These are phyloP conservation scores for Macrophomina phaseolina DNA, from an alignment of 2,329 filamentous ascomycete genomes.

Conservation along the genomic window DNA sequence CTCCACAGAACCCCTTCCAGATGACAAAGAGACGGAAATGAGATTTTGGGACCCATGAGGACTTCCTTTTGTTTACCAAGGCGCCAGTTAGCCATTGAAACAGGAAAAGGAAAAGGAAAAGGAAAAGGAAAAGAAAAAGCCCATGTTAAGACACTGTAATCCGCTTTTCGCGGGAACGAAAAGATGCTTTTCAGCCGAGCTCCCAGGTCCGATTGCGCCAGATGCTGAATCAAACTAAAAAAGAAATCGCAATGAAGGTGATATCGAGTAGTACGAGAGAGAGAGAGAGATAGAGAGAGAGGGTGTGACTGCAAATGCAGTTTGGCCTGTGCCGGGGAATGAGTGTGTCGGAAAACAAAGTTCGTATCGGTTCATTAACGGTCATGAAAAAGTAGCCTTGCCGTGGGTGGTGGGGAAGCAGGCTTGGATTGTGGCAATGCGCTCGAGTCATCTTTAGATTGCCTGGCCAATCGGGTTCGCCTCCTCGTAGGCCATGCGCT, in stretches of 20 bases:
- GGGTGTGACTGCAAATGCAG: background rate
- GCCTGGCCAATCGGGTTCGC: slow-evolving; percentile 31
- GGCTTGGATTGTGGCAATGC: background rate
- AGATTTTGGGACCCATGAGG: slow-evolving; percentile 11
- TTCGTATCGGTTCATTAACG: slow-evolving; percentile 25
- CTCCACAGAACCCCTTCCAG: slow-evolving; percentile 3
- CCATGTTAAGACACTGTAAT: slow-evolving; percentile 10
- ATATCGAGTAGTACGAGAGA: slow-evolving; percentile 12
- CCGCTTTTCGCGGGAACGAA: slow-evolving; percentile 6
- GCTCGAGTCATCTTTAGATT: slow-evolving; percentile 16
- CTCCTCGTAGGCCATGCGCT: slow-evolving; percentile 42
- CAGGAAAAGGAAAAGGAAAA: background rate
- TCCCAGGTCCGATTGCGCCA: slow-evolving; percentile 1
- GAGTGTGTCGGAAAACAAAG: slow-evolving; percentile 13
- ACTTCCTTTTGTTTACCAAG: slow-evolving; percentile 23
- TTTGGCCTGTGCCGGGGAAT: background rate
- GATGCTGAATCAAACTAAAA: background rate
- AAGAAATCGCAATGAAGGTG: slow-evolving; percentile 14
- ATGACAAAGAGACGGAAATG: slow-evolving; percentile 9
- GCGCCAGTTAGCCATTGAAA: slow-evolving; percentile 14
- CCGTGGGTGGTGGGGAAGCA: background rate
- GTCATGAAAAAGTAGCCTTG: slow-evolving; percentile 20
- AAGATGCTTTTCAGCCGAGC: slow-evolving; percentile 19
- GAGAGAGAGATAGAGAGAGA: background rate
- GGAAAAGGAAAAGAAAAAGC: background rate